A percentile compares a stretch with the other conserved stretches of the same genome.
Conservation (phyloP, 306 rosid species). For the Ormosia semicastrata region DNA sequence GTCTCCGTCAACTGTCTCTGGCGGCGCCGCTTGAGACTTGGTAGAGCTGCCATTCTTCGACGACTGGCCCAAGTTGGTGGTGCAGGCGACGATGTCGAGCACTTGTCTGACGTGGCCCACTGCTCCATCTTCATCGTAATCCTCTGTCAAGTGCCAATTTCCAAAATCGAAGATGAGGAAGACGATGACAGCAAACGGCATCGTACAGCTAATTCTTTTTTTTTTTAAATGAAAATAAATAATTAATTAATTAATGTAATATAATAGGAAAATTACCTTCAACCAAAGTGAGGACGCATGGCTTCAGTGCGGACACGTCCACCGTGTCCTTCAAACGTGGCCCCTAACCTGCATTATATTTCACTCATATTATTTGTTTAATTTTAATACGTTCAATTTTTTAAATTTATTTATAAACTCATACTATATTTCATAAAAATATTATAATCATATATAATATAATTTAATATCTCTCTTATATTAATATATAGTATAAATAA, state of each 20-base stretch:
- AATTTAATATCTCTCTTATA: no score
- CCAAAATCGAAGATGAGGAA: neutral
- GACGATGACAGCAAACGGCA: slow-evolving; percentile 15
- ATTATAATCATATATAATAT: no score
- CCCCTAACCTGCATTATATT: slow-evolving; percentile 72
- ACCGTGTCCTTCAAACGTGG: slow-evolving; percentile 66
- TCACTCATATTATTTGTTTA: no score
- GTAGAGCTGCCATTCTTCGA: slow-evolving; percentile 36
- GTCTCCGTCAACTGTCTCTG: slow-evolving; percentile 39
- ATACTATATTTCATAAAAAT: no score
- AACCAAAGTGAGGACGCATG: slow-evolving; percentile 62
- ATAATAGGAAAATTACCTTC: slow-evolving; percentile 52
- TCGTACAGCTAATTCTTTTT: neutral
- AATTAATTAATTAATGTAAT: neutral
- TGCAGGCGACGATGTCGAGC: slow-evolving; percentile 75
- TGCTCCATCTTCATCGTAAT: slow-evolving; percentile 62
- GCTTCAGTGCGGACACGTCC: slow-evolving; percentile 94
- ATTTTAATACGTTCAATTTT: no score
- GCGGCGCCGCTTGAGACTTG: slow-evolving; percentile 27
- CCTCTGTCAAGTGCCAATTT: slow-evolving; percentile 44
- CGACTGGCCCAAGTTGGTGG: slow-evolving; percentile 58
- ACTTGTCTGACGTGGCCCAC: slow-evolving; percentile 67
- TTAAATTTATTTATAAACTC: no score
- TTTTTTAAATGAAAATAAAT: neutral
- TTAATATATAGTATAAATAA: no score